A percentile compares a stretch with the other conserved stretches of the same genome.
Conservation (phyloP, 495 filamentous ascomycete species). For the Niebla homalea region DNA sequence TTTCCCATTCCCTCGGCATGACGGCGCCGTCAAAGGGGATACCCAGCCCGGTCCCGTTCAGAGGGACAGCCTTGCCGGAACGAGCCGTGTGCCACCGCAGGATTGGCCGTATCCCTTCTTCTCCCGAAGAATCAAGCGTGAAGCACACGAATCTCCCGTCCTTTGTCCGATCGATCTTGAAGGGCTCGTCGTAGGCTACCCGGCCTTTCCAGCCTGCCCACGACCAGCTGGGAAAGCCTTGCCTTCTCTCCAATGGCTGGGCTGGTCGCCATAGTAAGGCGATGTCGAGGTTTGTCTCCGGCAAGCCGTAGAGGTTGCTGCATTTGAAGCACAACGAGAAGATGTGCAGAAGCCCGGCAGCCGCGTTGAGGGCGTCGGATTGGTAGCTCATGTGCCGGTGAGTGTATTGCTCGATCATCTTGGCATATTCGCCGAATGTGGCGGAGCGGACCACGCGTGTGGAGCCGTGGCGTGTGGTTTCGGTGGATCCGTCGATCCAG, state of each 20-base stretch:
- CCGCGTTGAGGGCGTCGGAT: constrained; percentile 2
- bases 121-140: not conserved
- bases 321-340: not conserved
- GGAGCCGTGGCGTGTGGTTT: not conserved
- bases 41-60: not conserved
- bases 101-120: not conserved
- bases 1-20: not conserved
- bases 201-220: constrained; percentile 6
- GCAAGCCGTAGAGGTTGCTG: not conserved
- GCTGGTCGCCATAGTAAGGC: constrained; percentile 3
- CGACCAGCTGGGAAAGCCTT: constrained; percentile 3
- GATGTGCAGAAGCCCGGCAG: not conserved
- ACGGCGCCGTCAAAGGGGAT: constrained; percentile 1
- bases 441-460: not conserved
- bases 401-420: not conserved
- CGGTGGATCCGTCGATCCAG: constrained; percentile 1
- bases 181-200: constrained; percentile 1
- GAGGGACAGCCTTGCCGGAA: not conserved
- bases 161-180: not conserved
- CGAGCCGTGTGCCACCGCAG: not conserved
- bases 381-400: constrained; percentile 1
- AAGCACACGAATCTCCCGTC: not conserved
- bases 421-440: constrained; percentile 1
- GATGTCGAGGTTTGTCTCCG: not conserved
- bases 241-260: not conserved